These are phyloP conservation scores for Aureobasidium namibiae DNA, from an alignment of 2,329 filamentous ascomycete genomes.

Conservation along the genomic window DNA sequence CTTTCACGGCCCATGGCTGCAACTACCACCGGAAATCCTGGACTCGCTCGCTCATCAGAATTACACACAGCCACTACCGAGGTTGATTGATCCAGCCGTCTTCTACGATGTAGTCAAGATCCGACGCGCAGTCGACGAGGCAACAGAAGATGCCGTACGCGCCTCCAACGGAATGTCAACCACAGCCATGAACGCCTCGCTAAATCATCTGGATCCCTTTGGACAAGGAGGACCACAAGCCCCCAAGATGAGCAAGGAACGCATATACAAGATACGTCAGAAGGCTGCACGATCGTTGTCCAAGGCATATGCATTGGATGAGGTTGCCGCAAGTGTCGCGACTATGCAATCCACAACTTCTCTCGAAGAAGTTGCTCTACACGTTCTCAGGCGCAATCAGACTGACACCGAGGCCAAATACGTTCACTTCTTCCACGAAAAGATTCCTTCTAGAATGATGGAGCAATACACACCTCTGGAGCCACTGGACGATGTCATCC, in stretches of 20 bases:
- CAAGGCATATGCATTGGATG: conserved; percentile 70
- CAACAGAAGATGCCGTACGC: conserved; percentile 67
- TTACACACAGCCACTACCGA: conserved; percentile 66
- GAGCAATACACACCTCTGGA: conserved; percentile 62
- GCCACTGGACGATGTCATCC: conserved; percentile 60
- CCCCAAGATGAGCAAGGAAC: conserved; percentile 64
- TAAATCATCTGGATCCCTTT: conserved; percentile 41
- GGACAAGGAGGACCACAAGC: conserved; percentile 43
- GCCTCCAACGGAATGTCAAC: conserved; percentile 66
- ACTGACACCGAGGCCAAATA: conserved; percentile 67
- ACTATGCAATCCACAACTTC: conserved; percentile 75
- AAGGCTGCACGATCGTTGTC: conserved; percentile 71
- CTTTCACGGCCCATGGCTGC: conserved; percentile 76
- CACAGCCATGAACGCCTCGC: conserved; percentile 51
- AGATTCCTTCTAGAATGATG: conserved; percentile 68
- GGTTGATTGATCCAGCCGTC: conserved; percentile 68
- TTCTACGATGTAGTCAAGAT: conserved; percentile 83
- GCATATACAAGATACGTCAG: conserved; percentile 71
- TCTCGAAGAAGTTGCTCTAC: conserved; percentile 65
- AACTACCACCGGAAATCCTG: conserved; percentile 69
- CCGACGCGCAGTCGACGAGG: conserved; percentile 69
- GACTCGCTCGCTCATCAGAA: conserved; percentile 72
- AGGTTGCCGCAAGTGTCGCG: conserved; percentile 74
- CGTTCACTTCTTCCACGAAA: conserved; percentile 89
- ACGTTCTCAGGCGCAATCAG: conserved; percentile 64